Conservation (phyloP, 441 rosid genomes). For the Omphalea diandra region DNA sequence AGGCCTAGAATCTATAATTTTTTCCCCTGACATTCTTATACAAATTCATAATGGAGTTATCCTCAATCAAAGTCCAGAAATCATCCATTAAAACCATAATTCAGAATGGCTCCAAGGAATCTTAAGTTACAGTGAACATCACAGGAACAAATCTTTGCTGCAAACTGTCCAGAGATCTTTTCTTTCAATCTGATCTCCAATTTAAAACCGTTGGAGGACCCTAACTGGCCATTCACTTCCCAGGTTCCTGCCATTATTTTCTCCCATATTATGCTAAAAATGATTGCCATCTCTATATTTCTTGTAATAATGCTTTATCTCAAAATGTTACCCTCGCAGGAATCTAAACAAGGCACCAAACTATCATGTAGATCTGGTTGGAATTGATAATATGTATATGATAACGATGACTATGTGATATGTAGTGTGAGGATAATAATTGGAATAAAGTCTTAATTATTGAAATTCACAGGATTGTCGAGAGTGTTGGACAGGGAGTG, state of each 20-base stretch:
- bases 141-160: not conserved
- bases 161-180: not conserved
- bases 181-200: not conserved
- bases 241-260: not conserved
- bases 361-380: not conserved
- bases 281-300: not conserved
- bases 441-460: not conserved
- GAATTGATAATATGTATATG: not conserved
- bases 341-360: not conserved
- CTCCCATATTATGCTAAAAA: not conserved
- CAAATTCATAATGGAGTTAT: not conserved
- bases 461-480: slow-evolving; percentile 65
- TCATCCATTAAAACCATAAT: too few relatives aligned
- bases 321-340: too few relatives aligned
- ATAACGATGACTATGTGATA: not conserved
- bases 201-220: too few relatives aligned
- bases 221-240: not conserved
- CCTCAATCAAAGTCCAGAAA: not conserved
- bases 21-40: not conserved
- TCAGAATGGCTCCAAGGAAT: not conserved
- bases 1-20: not conserved
- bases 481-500: slow-evolving; percentile 78
- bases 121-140: too few relatives aligned
- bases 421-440: not conserved
- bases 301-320: not conserved